These are phyloP conservation scores for Cercophora samala DNA, from an alignment of 495 filamentous ascomycete species.

Conservation along the genomic window DNA sequence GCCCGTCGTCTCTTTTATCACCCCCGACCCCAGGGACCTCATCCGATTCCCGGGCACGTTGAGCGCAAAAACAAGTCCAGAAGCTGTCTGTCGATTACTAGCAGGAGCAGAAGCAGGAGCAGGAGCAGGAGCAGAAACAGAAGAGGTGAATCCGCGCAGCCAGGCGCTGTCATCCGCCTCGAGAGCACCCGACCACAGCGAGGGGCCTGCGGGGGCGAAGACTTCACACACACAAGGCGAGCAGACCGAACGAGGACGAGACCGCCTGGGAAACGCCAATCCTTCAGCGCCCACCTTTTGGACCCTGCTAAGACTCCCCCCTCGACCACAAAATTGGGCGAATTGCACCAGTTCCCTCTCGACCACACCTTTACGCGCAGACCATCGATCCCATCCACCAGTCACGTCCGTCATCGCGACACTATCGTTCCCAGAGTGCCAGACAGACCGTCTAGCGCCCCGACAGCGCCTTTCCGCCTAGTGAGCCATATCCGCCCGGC, in stretches of 20 bases:
- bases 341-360: slow-evolving; percentile 30
- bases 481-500: slow-evolving; percentile 9
- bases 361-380: slow-evolving; percentile 29
- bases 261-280: slow-evolving; percentile 3
- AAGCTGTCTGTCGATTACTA: background rate
- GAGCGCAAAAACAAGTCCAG: background rate
- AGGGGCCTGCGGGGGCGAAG: background rate
- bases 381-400: slow-evolving; percentile 29
- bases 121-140: background rate
- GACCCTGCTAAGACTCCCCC: slow-evolving; percentile 7
- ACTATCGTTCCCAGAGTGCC: slow-evolving; percentile 21
- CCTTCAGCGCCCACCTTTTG: slow-evolving; percentile 17
- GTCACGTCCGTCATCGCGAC: slow-evolving; percentile 32
- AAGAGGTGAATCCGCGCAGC: background rate
- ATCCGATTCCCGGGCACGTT: slow-evolving; percentile 2
- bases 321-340: slow-evolving; percentile 29
- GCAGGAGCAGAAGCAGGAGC: no score
- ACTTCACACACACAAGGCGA: background rate
- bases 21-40: background rate
- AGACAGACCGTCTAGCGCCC: slow-evolving; percentile 28
- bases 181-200: background rate
- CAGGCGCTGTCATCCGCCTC: slow-evolving; percentile 2
- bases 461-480: slow-evolving; percentile 4
- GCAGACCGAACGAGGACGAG: slow-evolving; percentile 4
- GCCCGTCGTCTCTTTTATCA: slow-evolving; percentile 8